Conservation (phyloP, 2,329 filamentous ascomycete species). For the Fusarium phyllophilum region DNA sequence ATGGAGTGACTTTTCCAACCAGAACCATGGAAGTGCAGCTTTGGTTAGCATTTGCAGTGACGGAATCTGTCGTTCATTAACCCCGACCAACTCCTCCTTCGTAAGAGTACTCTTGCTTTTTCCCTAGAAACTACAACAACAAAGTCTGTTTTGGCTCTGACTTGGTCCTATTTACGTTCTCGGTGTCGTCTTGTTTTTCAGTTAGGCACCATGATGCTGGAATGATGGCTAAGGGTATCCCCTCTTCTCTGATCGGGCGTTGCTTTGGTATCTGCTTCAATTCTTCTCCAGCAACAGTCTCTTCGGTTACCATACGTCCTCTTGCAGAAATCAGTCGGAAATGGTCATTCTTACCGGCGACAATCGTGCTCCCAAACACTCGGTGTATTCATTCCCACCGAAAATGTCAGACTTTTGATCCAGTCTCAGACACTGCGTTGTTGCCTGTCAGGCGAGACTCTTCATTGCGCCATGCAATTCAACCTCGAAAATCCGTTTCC, state of each 20-base stretch:
- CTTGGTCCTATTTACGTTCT: conserved; percentile 18
- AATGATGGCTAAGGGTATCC: conserved; percentile 55
- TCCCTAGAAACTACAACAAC: conserved; percentile 7
- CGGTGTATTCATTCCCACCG: conserved; percentile 17
- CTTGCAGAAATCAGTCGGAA: conserved; percentile 17
- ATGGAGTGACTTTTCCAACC: conserved; percentile 49
- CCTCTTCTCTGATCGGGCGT: conserved; percentile 51
- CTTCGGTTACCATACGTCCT: conserved; percentile 27
- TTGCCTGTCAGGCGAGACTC: neutral
- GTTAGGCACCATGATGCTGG: conserved; percentile 52
- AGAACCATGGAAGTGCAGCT: conserved; percentile 29
- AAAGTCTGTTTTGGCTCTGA: neutral
- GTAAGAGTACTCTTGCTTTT: conserved; percentile 3
- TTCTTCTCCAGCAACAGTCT: conserved; percentile 39
- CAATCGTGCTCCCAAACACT: conserved; percentile 6
- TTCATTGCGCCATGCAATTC: conserved; percentile 3
- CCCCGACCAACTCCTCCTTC: conserved; percentile 22
- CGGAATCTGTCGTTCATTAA: conserved; percentile 34
- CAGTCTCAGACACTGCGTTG: conserved; percentile 3
- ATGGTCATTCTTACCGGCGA: conserved; percentile 18
- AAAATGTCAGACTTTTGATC: conserved; percentile 6
- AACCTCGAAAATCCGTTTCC: conserved; percentile 2
- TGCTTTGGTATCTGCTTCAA: conserved; percentile 45
- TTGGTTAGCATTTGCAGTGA: conserved; percentile 26
- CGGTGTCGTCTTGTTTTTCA: conserved; percentile 37